Percentiles rank a stretch among this genome's conserved stretches.
Evolutionary conservation across 129 eudicot species (phyloP).

Genomic region (Centrapalus pauciflorus): DNA sequence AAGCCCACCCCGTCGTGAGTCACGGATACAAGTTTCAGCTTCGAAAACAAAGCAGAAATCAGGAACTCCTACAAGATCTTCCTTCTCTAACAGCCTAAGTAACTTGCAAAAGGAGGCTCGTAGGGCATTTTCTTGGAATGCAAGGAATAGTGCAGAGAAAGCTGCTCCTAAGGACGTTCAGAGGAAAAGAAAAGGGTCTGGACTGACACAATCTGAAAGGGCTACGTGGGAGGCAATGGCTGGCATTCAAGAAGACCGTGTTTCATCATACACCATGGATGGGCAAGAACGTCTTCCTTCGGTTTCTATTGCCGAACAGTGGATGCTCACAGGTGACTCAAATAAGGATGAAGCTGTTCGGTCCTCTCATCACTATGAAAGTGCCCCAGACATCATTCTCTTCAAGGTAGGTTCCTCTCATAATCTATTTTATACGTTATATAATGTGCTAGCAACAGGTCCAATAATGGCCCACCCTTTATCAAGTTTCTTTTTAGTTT

Average conservation of each 20-base stretch:
- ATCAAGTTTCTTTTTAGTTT: background rate
- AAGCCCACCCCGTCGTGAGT: conserved; percentile 73
- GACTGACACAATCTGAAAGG: conserved; percentile 66
- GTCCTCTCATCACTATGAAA: conserved; percentile 90
- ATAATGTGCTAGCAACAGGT: background rate
- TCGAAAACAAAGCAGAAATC: conserved; percentile 67
- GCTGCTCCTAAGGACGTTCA: conserved; percentile 69
- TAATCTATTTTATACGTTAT: background rate
- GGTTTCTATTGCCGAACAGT: conserved; percentile 73
- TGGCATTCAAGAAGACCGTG: conserved; percentile 93
- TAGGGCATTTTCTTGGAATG: conserved; percentile 94
- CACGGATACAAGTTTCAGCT: conserved; percentile 69
- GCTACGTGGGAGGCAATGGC: conserved; percentile 98
- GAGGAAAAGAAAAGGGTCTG: conserved; percentile 91
- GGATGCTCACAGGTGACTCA: conserved; percentile 97
- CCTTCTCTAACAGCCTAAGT: conserved; percentile 79
- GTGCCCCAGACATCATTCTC: conserved; percentile 92
- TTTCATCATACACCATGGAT: conserved; percentile 54
- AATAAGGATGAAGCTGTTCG: conserved; percentile 86
- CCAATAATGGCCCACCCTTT: background rate
- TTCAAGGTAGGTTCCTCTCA: conserved; percentile 58
- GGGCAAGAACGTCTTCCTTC: conserved; percentile 91
- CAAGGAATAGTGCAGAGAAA: conserved; percentile 72
- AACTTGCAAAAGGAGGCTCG: conserved; percentile 97
- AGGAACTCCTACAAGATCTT: conserved; percentile 64